These are phyloP conservation scores for Pavlovales sp. DNA, from an alignment of 208 protist genomes.

Conservation along the genomic window DNA sequence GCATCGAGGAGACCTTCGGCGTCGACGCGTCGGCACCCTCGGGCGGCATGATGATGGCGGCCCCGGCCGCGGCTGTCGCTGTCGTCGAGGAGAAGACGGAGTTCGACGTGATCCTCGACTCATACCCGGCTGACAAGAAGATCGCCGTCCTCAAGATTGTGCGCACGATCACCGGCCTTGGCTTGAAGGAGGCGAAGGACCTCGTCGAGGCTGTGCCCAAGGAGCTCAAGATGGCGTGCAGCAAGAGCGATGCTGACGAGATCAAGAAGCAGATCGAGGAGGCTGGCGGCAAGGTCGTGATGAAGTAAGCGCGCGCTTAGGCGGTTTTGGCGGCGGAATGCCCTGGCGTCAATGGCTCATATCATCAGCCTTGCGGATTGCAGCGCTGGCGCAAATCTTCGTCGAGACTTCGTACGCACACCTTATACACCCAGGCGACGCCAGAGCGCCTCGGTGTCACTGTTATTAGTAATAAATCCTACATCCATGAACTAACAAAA, in stretches of 20 bases:
- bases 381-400: too few relatives aligned
- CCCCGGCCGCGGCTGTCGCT: constrained; percentile 1
- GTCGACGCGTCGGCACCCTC: constrained; percentile 43
- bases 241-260: constrained; percentile 48
- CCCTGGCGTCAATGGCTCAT: too few relatives aligned
- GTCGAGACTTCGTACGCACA: too few relatives aligned
- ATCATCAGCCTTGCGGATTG: too few relatives aligned
- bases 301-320: constrained; percentile 48
- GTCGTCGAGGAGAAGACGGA: constrained; percentile 47
- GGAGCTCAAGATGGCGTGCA: constrained; percentile 38
- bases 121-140: constrained; percentile 47
- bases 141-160: constrained; percentile 45
- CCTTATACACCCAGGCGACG: too few relatives aligned
- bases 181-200: constrained; percentile 55
- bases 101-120: constrained; percentile 48
- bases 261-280: constrained; percentile 35
- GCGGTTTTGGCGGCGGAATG: too few relatives aligned
- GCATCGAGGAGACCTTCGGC: constrained; percentile 48
- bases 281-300: constrained; percentile 13
- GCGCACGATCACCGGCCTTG: constrained; percentile 36
- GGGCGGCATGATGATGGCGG: constrained; percentile 43
- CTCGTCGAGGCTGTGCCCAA: constrained; percentile 40
- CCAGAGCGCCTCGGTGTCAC: too few relatives aligned
- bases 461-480: too few relatives aligned
- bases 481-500: too few relatives aligned